Base-by-base conservation (phyloP, 352 stramenopile genomes). In the Phytophthora vignae region DNA sequence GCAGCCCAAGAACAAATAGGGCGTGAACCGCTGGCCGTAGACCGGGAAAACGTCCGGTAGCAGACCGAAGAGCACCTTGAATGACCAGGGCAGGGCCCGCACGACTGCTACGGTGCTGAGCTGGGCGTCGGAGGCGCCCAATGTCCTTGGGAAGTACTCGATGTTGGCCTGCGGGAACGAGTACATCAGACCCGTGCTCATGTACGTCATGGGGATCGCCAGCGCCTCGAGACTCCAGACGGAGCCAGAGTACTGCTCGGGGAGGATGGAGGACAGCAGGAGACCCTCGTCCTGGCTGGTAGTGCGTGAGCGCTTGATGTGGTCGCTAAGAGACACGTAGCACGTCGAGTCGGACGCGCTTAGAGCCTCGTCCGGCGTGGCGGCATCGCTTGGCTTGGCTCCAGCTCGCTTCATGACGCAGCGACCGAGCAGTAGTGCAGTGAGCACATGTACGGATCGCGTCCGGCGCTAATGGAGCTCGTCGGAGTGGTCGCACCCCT, bases 11-110 rank as follows among this genome's bases (percentile, higher is more conserved):
- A 93, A 66, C 71, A 96, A 77, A 71, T 94, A 96, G 2, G 88
- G 88, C 63, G 90, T 92, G 77, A 92, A 94, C 19, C 86, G 88
- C 19, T 79, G 69, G 7, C 73, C 67, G 14, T 71, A 59, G 27
- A 96, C 69, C 0, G 88, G 88, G 15, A 87, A 88, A 3, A 80
- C 68, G 62, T 96, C 88, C 3, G 88, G 83, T 3, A 96, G 62
- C 11, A 93, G 58, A 7, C 88, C 88, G 50, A 93, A 94, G 14
- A 92, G 36, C 49, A 94, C 84, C 31, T 96, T 96, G 73, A 96
- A 90, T 0, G 81, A 84, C 88, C 88, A 96, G 9, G 88, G 88
- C 10, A 96, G 76, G 21, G 77, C 78, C 44, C 87, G 80, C 48
- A 94, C 84, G 36, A 94, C 82, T 31, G 68, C 54, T 25, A 96